Evolutionary conservation across 352 stramenopile species (phyloP), one percentile per base, ranked within the genome.

Genomic region (Phytophthora brassicae): DNA sequence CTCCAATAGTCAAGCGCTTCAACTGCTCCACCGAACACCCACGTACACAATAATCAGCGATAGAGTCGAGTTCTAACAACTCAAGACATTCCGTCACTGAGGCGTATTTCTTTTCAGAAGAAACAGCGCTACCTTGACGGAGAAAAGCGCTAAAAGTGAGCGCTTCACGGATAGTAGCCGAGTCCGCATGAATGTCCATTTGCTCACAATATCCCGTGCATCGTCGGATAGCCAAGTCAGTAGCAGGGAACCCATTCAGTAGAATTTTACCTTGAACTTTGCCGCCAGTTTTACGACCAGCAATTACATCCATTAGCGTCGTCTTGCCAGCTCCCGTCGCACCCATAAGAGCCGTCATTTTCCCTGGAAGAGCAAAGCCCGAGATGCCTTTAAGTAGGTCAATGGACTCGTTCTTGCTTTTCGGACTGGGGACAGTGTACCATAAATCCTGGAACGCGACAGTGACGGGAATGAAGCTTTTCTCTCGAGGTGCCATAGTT

Each of bases 231-330:
- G 66, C 60, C 38, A 79, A 50, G 24, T 70, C 66, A 3, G 61
- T 77, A 12, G 66, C 72, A 4, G 47, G 43, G 26, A 75, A 64
- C 20, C 74, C 74, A 36, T 84, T 87, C 13, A 68, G 57, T 22
- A 84, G 29, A 17, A 94, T 81, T 2, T 88, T 22, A 8, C 88
- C 88, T 6, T 56, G 64, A 31, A 77, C 67, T 12, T 73, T 77
- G 24, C 92, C 92, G 28, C 75, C 79, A 17, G 76, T 92, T 66
- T 98, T 98, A 43, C 92, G 74, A 35, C 94, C 68, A 23, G 92
- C 88, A 48, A 98, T 89, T 3, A 98, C 90, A 70, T 98, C 89
- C 61, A 97, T 88, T 13, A 98, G 70, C 0, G 93, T 98, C 12
- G 91, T 97, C 63, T 98, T 97, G 1, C 92, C 90, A 28, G 86